These are phyloP conservation scores for Claviceps monticola DNA, from an alignment of 2,329 filamentous ascomycete genomes.

Conservation along the genomic window DNA sequence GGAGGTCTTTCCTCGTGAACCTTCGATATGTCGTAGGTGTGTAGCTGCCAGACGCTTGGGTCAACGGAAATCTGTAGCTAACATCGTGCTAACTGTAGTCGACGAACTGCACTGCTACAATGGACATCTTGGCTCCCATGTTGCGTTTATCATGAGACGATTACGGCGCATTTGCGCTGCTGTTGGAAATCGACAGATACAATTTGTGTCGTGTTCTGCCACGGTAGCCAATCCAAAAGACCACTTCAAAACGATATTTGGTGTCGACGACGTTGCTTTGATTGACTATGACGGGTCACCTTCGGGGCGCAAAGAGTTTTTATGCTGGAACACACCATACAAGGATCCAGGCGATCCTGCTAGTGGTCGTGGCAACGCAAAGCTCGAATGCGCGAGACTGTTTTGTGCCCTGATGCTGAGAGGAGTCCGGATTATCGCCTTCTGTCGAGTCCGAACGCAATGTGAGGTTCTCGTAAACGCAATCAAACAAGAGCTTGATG, in stretches of 20 bases:
- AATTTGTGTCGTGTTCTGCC: constrained; percentile 91
- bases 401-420: constrained; percentile 83
- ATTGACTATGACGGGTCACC: constrained; percentile 90
- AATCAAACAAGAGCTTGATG: constrained; percentile 62
- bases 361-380: constrained; percentile 70
- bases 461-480: constrained; percentile 76
- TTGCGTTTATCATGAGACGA: constrained; percentile 88
- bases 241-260: constrained; percentile 93
- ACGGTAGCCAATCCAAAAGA: constrained; percentile 85
- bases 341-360: constrained; percentile 79
- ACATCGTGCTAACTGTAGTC: constrained; percentile 25
- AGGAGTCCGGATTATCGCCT: constrained; percentile 84
- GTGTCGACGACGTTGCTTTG: constrained; percentile 64
- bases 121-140: constrained; percentile 82
- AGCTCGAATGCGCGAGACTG: constrained; percentile 74
- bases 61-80: neutral
- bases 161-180: constrained; percentile 79
- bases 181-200: constrained; percentile 71
- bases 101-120: constrained; percentile 95
- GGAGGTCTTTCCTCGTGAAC: constrained; percentile 80
- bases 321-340: constrained; percentile 96
- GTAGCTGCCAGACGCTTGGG: neutral
- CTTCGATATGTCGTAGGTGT: constrained; percentile 72
- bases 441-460: constrained; percentile 75
- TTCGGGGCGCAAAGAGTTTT: constrained; percentile 76